Percentiles rank a stretch among this genome's conserved stretches.
Evolutionary conservation across 1,284 basidiomycete genomes (phyloP).

Genomic region (Leccinum subrobustum): DNA sequence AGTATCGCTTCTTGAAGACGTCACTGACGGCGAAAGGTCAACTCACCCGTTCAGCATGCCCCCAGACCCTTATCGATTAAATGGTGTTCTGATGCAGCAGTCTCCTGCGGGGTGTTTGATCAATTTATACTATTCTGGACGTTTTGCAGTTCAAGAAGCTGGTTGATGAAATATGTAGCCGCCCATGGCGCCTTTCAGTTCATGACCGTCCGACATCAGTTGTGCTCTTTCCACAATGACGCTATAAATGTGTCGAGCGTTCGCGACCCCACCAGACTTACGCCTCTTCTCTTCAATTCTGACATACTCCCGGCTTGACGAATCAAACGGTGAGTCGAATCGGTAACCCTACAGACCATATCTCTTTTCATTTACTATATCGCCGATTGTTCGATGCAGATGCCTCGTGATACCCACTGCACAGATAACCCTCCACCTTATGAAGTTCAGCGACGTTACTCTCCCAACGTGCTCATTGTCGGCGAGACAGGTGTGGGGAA

Average conservation of each 20-base stretch:
- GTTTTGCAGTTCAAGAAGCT: not conserved
- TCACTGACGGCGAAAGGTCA: not conserved
- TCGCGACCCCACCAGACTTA: not conserved
- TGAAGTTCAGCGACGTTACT: constrained; percentile 3
- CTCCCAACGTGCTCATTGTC: constrained; percentile 26
- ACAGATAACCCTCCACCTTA: constrained; percentile 21
- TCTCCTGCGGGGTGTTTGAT: constrained; percentile 1
- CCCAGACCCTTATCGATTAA: constrained; percentile 14
- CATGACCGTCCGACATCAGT: not conserved
- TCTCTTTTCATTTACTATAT: constrained; percentile 1
- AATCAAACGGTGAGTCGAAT: constrained; percentile 14
- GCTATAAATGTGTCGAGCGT: constrained; percentile 22
- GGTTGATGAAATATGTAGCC: constrained; percentile 10
- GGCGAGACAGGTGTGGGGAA: constrained; percentile 28
- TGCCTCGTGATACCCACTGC: constrained; percentile 4
- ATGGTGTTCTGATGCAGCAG: constrained; percentile 1
- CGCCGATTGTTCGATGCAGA: constrained; percentile 9
- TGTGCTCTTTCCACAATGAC: not conserved
- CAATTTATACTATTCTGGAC: constrained; percentile 7
- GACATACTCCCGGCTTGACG: not conserved
- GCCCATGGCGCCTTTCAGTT: constrained; percentile 10
- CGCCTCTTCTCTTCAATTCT: constrained; percentile 1
- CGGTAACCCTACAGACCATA: not conserved
- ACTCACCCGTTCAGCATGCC: constrained; percentile 20
- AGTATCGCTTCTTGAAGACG: constrained; percentile 11